phyloP scores from a whole-genome alignment of 176 grass and related monocot species.

The Avena eriantha region DNA sequence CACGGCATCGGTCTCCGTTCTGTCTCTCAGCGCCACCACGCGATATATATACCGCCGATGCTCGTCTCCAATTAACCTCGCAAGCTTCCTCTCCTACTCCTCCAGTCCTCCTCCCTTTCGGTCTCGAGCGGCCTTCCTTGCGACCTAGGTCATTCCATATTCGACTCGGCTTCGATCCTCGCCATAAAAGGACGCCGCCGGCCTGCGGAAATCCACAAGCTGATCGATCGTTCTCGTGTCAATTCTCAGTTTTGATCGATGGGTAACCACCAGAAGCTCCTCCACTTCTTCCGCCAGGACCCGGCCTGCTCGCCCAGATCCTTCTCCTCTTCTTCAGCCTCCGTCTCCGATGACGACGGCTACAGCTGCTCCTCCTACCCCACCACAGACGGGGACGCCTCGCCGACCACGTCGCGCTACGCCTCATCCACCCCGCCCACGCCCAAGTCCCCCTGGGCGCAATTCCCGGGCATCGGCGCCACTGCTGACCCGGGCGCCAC shows the following conservation, averaged over 20 bases:
- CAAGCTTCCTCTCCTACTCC: too few species aligned
- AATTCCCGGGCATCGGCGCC: conserved; percentile 29
- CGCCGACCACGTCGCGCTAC: conserved; percentile 36
- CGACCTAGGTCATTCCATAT: background rate
- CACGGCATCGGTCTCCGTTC: too few species aligned
- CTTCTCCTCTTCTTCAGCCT: conserved; percentile 36
- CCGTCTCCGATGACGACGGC: conserved; percentile 44
- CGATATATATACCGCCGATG: too few species aligned
- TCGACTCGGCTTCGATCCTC: background rate
- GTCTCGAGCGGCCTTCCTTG: conserved; percentile 15
- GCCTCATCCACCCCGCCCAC: conserved; percentile 53
- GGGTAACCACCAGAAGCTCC: conserved; percentile 40
- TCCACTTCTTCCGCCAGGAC: conserved; percentile 48
- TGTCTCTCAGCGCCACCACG: too few species aligned
- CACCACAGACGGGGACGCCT: background rate
- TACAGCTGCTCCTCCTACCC: conserved; percentile 31
- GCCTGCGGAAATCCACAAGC: background rate
- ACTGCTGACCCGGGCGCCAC: background rate
- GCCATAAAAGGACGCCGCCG: background rate
- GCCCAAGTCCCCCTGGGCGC: conserved; percentile 40
- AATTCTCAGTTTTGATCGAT: background rate
- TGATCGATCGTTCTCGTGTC: background rate
- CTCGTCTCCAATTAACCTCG: too few species aligned
- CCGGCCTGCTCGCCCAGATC: conserved; percentile 12
- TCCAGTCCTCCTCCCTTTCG: background rate